A percentile compares a stretch with the other conserved stretches of the same genome.
phyloP scores from a whole-genome alignment of 2,329 filamentous ascomycete species.

The Onygenales sp. region DNA sequence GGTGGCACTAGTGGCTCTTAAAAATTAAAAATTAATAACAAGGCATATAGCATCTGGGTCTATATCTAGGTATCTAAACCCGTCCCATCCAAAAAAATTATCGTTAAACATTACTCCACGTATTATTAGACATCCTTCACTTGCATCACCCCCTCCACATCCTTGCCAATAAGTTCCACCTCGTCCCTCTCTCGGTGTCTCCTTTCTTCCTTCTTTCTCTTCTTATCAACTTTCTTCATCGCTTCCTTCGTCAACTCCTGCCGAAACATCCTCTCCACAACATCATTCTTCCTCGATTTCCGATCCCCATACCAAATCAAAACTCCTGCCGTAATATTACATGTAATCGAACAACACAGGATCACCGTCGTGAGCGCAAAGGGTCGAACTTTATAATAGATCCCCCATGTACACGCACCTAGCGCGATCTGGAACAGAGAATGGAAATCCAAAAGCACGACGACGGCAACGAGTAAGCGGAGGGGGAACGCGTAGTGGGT shows the following conservation, averaged over 20 bases:
- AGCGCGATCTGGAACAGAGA: constrained; percentile 72
- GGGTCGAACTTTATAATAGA: constrained; percentile 59
- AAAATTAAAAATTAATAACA: too few relatives aligned
- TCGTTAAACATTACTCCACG: too few relatives aligned
- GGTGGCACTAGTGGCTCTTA: too few relatives aligned
- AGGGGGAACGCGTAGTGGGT: constrained; percentile 75
- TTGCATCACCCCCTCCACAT: not conserved
- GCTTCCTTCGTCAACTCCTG: constrained; percentile 64
- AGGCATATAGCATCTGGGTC: too few relatives aligned
- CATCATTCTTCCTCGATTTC: constrained; percentile 74
- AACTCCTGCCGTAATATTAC: constrained; percentile 67
- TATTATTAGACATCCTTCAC: not conserved
- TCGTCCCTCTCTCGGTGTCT: too few relatives aligned
- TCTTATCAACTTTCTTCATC: constrained; percentile 47
- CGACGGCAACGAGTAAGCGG: constrained; percentile 62
- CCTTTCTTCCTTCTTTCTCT: constrained; percentile 12
- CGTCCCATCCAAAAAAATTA: too few relatives aligned
- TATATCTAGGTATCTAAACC: too few relatives aligned
- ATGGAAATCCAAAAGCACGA: constrained; percentile 71
- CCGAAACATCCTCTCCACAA: constrained; percentile 64
- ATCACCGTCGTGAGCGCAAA: constrained; percentile 71
- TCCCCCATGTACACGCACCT: constrained; percentile 69
- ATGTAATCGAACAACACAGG: constrained; percentile 66
- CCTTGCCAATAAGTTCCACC: not conserved
- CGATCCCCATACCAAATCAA: constrained; percentile 69